Percentiles rank a stretch among this genome's conserved stretches.
phyloP scores from a whole-genome alignment of 1,139 yeast species.

The Zygotorulaspora mrakii region DNA sequence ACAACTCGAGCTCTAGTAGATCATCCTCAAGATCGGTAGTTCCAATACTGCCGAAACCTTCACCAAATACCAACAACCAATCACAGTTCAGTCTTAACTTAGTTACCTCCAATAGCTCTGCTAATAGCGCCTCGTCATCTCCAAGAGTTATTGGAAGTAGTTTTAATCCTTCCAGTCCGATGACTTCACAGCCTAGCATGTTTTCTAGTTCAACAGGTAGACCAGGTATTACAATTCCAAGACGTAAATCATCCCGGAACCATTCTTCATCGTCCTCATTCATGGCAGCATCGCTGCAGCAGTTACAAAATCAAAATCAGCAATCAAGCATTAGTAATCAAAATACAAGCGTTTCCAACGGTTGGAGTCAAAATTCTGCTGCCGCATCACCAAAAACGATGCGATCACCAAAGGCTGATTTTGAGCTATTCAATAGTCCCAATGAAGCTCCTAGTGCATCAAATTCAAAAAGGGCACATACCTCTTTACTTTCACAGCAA shows the following conservation, averaged over 20 bases:
- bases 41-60: conserved; percentile 37
- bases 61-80: conserved; percentile 19
- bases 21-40: conserved; percentile 35
- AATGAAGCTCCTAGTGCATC: conserved; percentile 17
- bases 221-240: conserved; percentile 29
- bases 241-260: conserved; percentile 31
- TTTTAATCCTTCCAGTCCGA: conserved; percentile 22
- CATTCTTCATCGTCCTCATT: conserved; percentile 31
- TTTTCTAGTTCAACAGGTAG: conserved; percentile 26
- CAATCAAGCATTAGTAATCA: conserved; percentile 16
- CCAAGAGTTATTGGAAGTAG: conserved; percentile 24
- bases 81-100: conserved; percentile 12
- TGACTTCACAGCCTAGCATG: conserved; percentile 20
- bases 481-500: conserved; percentile 36
- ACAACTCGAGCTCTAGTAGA: conserved; percentile 30
- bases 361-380: conserved; percentile 19
- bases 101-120: conserved; percentile 20
- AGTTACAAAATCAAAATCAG: conserved; percentile 26
- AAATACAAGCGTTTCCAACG: conserved; percentile 19
- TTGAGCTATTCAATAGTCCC: conserved; percentile 25
- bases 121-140: conserved; percentile 33
- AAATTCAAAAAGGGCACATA: conserved; percentile 26
- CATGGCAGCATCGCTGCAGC: conserved; percentile 29
- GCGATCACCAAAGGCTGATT: conserved; percentile 22
- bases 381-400: conserved; percentile 17